These are phyloP conservation scores for Chrysanthemum lavandulifolium DNA, from an alignment of 129 eudicot genomes.

Conservation along the genomic window DNA sequence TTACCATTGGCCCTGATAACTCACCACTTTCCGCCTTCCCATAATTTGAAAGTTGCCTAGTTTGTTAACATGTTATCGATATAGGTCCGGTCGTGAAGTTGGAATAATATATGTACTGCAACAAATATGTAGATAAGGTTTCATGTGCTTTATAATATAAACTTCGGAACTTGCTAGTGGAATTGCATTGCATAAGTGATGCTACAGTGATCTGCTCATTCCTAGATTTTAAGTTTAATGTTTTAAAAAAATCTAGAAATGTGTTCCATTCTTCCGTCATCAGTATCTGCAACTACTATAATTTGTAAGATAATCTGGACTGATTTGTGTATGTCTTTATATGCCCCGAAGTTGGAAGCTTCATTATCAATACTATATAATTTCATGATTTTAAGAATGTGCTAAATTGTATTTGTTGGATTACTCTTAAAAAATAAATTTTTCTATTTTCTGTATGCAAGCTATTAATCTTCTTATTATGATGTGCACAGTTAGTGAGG, in stretches of 20 bases:
- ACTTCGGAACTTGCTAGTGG: background rate
- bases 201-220: constrained; percentile 11
- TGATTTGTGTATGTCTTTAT: background rate
- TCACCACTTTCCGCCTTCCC: background rate
- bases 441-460: too few species aligned
- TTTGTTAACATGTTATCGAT: background rate
- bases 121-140: constrained; percentile 5
- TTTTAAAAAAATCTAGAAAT: constrained; percentile 7
- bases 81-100: constrained; percentile 1
- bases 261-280: constrained; percentile 1
- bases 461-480: too few species aligned
- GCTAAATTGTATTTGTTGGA: background rate
- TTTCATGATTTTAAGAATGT: background rate
- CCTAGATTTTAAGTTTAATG: constrained; percentile 13
- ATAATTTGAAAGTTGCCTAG: background rate
- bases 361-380: constrained; percentile 2
- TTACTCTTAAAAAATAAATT: background rate
- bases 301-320: constrained; percentile 10
- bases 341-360: constrained; percentile 7
- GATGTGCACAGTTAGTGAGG: background rate
- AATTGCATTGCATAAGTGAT: background rate
- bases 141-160: constrained; percentile 2
- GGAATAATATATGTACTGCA: constrained; percentile 3
- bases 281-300: constrained; percentile 7
- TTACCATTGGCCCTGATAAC: background rate